Conservation (phyloP, 176 grass and related monocot species). For the Dactylis glomerata region DNA sequence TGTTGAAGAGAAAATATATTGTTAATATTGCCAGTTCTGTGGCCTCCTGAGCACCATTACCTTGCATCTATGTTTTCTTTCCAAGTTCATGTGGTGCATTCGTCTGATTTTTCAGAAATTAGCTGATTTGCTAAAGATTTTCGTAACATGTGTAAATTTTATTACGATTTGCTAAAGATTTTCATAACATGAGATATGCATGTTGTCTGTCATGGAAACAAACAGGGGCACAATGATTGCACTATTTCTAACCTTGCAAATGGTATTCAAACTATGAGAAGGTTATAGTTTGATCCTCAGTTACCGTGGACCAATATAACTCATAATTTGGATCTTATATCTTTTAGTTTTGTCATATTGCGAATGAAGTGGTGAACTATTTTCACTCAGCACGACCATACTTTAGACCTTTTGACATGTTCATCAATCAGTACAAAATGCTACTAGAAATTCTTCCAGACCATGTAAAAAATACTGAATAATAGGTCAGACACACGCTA, state of each 20-base stretch:
- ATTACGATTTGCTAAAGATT: neutral
- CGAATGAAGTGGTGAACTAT: neutral
- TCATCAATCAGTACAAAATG: neutral
- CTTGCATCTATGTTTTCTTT: neutral
- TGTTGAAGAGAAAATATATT: neutral
- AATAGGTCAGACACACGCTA: neutral
- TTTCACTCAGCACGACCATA: neutral
- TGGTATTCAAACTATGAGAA: neutral
- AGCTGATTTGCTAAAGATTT: neutral
- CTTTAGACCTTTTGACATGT: neutral
- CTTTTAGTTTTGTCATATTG: neutral
- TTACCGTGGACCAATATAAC: neutral
- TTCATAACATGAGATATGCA: neutral
- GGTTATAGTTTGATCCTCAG: neutral
- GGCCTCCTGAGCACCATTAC: neutral
- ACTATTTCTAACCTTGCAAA: neutral
- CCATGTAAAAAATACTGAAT: neutral
- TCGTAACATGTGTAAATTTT: neutral
- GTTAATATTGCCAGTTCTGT: neutral
- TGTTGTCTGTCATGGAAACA: neutral
- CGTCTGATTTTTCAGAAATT: neutral
- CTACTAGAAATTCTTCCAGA: neutral
- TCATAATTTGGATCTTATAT: neutral
- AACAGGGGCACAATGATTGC: neutral
- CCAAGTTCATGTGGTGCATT: neutral